Evolutionary conservation across 805 yeast species (phyloP), one percentile per base, ranked within the genome.

Genomic region (Candida alai): DNA sequence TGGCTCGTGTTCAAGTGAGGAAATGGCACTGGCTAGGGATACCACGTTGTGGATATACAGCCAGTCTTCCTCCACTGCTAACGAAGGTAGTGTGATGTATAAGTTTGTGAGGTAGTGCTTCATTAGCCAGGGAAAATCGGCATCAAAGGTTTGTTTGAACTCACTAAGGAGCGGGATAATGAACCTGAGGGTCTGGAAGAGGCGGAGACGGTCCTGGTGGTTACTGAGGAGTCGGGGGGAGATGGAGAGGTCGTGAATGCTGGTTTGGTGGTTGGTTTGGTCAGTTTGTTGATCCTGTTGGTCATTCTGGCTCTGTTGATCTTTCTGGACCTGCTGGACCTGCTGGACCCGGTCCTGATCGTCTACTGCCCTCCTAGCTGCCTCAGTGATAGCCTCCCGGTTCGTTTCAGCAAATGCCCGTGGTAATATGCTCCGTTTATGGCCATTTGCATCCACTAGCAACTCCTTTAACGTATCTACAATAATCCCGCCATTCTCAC

Each of bases 91-190:
- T 7, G 31, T 42, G n/a, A 43, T 49, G 33, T 48, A 52, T 12
- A 52, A 39, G 13, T 47, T 30, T 4, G 24, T 37, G 33, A 60
- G 17, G 39, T 58, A 62, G 30, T 44, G 38, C 15, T 43, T 47
- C 25, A 61, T 50, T 4, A 49, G 22, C 4, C 21, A 22, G 4
- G 60, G 58, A 34, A 53, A 60, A 5, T 34, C 32, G 1, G 41
- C 20, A 25, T 51, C 47, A 20, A 62, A 50, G n/a, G 46, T 36
- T 7, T 55, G 40, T 15, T 42, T 48, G 19, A 48, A 51, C 23
- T 60, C 67, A 19, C 45, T 46, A 14, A 62, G 39, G 8, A 52
- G 45, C 1, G 58, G 53, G 4, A 62, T 43, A 4, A 54, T 42
- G 19, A 44, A 44, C n/a, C 28, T 37, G 18, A 53, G 28, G 20